Base-by-base conservation (phyloP, 2,329 filamentous ascomycete genomes). In the Aspergillus quadricinctus region DNA sequence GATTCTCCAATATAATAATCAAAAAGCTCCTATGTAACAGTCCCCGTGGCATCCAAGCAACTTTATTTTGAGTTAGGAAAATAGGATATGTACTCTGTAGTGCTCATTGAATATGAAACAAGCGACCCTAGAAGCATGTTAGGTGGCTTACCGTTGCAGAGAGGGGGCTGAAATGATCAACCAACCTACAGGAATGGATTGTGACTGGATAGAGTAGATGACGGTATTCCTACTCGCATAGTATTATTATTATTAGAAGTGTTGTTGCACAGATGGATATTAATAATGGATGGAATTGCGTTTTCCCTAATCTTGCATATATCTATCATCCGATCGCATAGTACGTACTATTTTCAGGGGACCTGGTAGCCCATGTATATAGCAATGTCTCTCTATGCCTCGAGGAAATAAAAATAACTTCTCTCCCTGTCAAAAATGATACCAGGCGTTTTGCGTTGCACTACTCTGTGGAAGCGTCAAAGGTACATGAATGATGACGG, bases 61-160 rank as follows among this genome's bases (percentile, higher is more conserved):
- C 43, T 46, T 46, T 23, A 27, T 25, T 46, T 25, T 23, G 21
- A 46, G 9, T 53, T 50, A 52, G 37, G 53, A 56, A 53, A 61
- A 54, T 43, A 48, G 52, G 25, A 7, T 17, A 17, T 7, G 14
- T 37, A 14, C 14, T 14, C 31, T 2, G 27, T 48, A 52, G 28
- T 46, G 23, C 48, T 49, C 29, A 25, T 31, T 25, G n/a, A 28
- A 48, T 19, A 37, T 60, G 57, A 60, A 60, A 60, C 58, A 55
- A 57, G 48, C 19, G 52, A 37, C 31, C 23, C 10, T 14, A n/a
- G 37, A 29, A 29, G n/a, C 43, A 49, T 35, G 41, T 48, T 51
- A 14, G 54, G 28, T 57, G 56, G 52, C 56, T 57, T 50, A 40
- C 54, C 50, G 52, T 52, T 57, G 46, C 52, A 49, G 45, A 41